A percentile compares a stretch with the other conserved stretches of the same genome.
Evolutionary conservation across 2,329 filamentous ascomycete species (phyloP).

Genomic region (Aureobasidium sp.): DNA sequence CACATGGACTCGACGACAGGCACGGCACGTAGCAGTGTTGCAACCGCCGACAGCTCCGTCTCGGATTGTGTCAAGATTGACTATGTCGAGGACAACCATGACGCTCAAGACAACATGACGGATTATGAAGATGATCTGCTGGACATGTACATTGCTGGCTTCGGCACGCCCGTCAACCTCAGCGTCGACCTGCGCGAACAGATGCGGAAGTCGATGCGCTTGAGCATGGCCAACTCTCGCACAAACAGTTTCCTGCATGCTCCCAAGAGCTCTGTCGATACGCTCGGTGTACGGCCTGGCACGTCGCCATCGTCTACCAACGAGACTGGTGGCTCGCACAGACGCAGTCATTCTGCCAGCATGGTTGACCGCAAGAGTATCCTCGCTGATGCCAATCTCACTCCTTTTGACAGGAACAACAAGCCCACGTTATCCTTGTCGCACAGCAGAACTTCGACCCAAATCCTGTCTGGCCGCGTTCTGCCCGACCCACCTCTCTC

Average conservation of each 20-base stretch:
- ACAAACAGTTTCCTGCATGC: not conserved
- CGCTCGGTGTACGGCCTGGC: not conserved
- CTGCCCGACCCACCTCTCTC: not conserved
- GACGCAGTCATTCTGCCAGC: slow-evolving; percentile 15
- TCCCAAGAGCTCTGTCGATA: not conserved
- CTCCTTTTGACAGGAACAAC: slow-evolving; percentile 9
- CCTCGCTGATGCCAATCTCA: not conserved
- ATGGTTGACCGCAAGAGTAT: slow-evolving; percentile 8
- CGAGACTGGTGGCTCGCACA: slow-evolving; percentile 24
- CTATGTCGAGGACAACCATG: slow-evolving; percentile 18
- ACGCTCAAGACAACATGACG: slow-evolving; percentile 45
- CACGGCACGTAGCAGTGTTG: slow-evolving; percentile 76
- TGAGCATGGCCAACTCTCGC: slow-evolving; percentile 3
- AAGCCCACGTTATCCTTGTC: not conserved
- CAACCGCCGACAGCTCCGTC: slow-evolving; percentile 70
- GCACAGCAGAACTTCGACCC: slow-evolving; percentile 8
- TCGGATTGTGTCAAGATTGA: slow-evolving; percentile 57
- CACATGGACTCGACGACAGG: slow-evolving; percentile 48
- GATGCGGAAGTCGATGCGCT: slow-evolving; percentile 2
- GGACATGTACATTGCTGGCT: slow-evolving; percentile 52
- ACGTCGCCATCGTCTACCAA: slow-evolving; percentile 20
- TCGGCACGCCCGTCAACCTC: slow-evolving; percentile 27
- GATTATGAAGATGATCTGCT: slow-evolving; percentile 41
- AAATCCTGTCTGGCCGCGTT: slow-evolving; percentile 2
- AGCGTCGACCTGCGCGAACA: not conserved